phyloP scores from a whole-genome alignment of 208 protist species.

The Trypanosoma lewisi region DNA sequence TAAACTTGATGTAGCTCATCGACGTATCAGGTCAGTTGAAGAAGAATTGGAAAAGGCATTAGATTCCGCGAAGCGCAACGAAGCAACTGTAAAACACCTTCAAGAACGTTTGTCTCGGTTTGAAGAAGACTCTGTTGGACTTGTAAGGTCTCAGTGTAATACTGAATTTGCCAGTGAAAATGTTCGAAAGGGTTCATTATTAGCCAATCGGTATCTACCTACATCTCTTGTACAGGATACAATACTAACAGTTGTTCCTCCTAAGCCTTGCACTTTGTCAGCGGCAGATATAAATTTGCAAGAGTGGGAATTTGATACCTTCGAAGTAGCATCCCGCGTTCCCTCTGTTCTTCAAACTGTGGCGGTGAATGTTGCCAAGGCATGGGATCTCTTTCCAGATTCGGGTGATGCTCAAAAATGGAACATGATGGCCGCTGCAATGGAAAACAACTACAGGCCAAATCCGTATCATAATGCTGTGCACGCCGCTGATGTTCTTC shows the following conservation, averaged over 20 bases:
- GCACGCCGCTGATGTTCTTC: constrained; percentile 77
- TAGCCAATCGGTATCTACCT: constrained; percentile 6
- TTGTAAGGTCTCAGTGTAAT: not conserved
- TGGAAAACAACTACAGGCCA: constrained; percentile 71
- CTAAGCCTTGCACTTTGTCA: not conserved
- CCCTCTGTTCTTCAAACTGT: constrained; percentile 46
- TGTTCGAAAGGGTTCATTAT: not conserved
- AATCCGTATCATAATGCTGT: constrained; percentile 80
- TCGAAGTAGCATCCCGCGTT: constrained; percentile 25
- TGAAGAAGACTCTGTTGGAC: constrained; percentile 7
- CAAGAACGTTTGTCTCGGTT: not conserved
- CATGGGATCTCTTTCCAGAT: constrained; percentile 50
- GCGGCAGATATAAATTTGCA: constrained; percentile 3
- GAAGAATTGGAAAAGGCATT: not conserved
- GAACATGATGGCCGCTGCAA: constrained; percentile 30
- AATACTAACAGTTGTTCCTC: constrained; percentile 11
- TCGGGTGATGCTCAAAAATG: constrained; percentile 35
- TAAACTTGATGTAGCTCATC: constrained; percentile 15
- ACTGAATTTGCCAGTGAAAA: not conserved
- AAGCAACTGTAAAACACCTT: constrained; percentile 2
- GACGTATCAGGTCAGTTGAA: constrained; percentile 19
- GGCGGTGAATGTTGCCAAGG: constrained; percentile 39
- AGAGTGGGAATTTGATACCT: constrained; percentile 47
- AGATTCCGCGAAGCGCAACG: not conserved
- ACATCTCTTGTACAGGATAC: constrained; percentile 22